Base-by-base conservation (phyloP, 441 rosid species). In the Bocquillonia castaneifolia region DNA sequence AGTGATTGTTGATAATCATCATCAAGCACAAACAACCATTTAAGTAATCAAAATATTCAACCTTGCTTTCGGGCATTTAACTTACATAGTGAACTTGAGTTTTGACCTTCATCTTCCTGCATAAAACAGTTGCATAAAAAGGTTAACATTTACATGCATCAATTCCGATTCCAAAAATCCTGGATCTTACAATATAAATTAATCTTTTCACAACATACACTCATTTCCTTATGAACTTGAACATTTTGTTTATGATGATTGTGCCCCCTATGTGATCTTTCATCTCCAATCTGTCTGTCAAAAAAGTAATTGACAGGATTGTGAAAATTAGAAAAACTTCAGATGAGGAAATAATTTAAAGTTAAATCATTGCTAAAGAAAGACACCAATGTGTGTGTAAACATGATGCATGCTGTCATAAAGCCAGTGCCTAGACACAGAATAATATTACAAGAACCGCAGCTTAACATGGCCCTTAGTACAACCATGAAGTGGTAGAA, bases 261-360 rank as follows among this genome's bases (percentile, higher is more conserved):
- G 76, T 67, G 69, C 67, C 73, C 70, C 60, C 47, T 70, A 32
- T 58, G 80, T 53, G 69, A 75, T 22, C 22, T 32, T 44, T 66
- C 77, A 72, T 83, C 88, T 74, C 72, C 77, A 36, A 61, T 76
- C 88, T 82, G 89, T 63, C 96, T 92, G 92, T 65, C 83, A 83
- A 75, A 71, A 76, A 79, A 74, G 64, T 44, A 77, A 57, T 67
- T 67, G 54, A 74, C 63, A 79, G 61, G 63, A 79, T 68, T 67
- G 63, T 69, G 60, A 76, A 66, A 69, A 67, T 73, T 42, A 29
- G 74, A 72, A 68, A 40, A 59, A 74, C 23, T 54, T 64, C 31
- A 34, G 15, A 39, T 34, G 55, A 31, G 36, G 25, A 72, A 58
- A 60, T 17, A 63, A 50, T 20, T 60, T 13, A 3, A 67, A 53